phyloP scores from a whole-genome alignment of 2,329 filamentous ascomycete species.

The Daldinia sp. region DNA sequence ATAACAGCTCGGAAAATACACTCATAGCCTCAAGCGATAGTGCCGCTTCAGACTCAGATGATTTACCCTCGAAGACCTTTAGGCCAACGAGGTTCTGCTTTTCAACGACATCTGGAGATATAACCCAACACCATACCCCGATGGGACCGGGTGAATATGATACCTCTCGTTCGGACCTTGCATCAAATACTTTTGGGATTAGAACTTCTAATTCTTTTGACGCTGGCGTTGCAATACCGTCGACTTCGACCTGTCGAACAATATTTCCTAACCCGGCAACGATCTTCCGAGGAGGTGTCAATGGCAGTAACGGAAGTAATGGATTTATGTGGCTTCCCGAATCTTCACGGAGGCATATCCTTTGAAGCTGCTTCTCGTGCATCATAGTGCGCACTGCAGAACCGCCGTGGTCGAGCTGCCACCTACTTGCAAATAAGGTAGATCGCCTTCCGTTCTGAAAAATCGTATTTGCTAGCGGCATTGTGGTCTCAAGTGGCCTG shows the following conservation, averaged over 20 bases:
- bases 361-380: slow-evolving; percentile 52
- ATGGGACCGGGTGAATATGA: slow-evolving; percentile 53
- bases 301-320: slow-evolving; percentile 62
- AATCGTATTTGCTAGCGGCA: slow-evolving; percentile 80
- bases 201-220: slow-evolving; percentile 75
- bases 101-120: slow-evolving; percentile 53
- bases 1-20: slow-evolving; percentile 49
- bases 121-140: slow-evolving; percentile 77
- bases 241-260: slow-evolving; percentile 67
- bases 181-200: slow-evolving; percentile 66
- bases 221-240: slow-evolving; percentile 62
- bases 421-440: slow-evolving; percentile 61
- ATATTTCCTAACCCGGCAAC: slow-evolving; percentile 80
- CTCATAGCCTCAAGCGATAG: slow-evolving; percentile 41
- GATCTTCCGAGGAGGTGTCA: slow-evolving; percentile 70
- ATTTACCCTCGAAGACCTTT: slow-evolving; percentile 37
- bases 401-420: slow-evolving; percentile 40
- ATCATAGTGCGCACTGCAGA: slow-evolving; percentile 43
- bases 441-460: slow-evolving; percentile 74
- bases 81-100: slow-evolving; percentile 35
- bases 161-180: slow-evolving; percentile 44
- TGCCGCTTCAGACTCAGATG: slow-evolving; percentile 39
- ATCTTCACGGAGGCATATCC: slow-evolving; percentile 34
- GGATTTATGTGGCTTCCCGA: slow-evolving; percentile 31
- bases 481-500: slow-evolving; percentile 51